Evolutionary conservation across 2,329 filamentous ascomycete genomes (phyloP), one percentile per base, ranked within the genome.

Genomic region (Sordariomycetes sp.): DNA sequence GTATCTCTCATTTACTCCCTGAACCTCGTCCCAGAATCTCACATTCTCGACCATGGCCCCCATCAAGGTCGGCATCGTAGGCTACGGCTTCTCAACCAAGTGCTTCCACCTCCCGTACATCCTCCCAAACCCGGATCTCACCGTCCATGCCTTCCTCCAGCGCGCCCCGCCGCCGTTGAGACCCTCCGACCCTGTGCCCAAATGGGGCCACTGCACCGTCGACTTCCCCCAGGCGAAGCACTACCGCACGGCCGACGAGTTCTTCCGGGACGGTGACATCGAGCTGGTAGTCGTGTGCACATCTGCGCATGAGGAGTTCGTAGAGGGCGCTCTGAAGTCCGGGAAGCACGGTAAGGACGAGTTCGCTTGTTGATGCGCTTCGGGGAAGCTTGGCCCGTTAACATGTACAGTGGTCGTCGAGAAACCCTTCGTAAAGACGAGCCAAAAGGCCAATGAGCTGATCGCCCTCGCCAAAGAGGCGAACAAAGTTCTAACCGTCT

Each of bases 401-500:
- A 20, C 2, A n/a, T n/a, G 6, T 14, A 2, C 28, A 74, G 83
- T 86, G 14, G 73, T 87, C 14, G 82, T 83, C 60, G 84, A 88
- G 67, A 87, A 87, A 68, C 84, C 84, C 0, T 87, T 87, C 66
- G 82, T 82, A 1, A 78, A 79, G 10, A 83, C 82, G 1, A 74
- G 76, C 3, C 70, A 74, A 53, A 81, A 86, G 65, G 83, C 82
- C 8, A 73, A 79, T 40, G 73, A 79, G 57, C 73, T 87, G 6
- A 76, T 79, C 35, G 64, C 69, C 1, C 68, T 80, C 24, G 75
- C 79, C 2, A 70, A 77, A 61, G 70, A 74, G 53, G 69, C 76
- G 60, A 71, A 72, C 32, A 74, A 73, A 60, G 64, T 80, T 28
- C 64, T 81, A 50, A 77, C 78, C 0, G 78, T 80, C 8, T 82